Conservation (phyloP, 1,139 yeast species). For the Sugiyamaella xylanicola region DNA sequence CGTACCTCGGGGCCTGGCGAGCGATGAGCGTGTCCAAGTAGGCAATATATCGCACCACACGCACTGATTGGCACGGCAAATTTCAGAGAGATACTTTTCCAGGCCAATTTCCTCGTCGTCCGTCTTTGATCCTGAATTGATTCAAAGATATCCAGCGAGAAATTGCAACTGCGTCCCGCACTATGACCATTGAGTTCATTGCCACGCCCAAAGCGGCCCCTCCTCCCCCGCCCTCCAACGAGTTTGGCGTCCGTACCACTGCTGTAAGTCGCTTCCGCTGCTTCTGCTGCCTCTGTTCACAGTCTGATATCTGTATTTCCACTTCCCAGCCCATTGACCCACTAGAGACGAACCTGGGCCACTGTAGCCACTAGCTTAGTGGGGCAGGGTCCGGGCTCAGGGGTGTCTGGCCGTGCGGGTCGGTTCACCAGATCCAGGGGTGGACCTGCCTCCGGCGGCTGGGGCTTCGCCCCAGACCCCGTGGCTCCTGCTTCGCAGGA, state of each 20-base stretch:
- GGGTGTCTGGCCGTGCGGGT: no score
- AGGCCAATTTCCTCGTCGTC: background rate
- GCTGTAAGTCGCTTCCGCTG: constrained; percentile 45
- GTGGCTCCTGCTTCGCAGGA: background rate
- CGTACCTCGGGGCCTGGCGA: background rate
- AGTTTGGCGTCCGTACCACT: constrained; percentile 63
- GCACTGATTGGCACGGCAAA: background rate
- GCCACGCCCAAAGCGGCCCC: constrained; percentile 61
- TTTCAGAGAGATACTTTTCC: background rate
- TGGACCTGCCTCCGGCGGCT: background rate
- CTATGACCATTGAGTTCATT: constrained; percentile 47
- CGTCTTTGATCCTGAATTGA: background rate
- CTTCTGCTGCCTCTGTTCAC: no score
- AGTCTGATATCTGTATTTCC: no score
- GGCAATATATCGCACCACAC: no score
- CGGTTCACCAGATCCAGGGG: background rate
- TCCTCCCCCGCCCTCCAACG: constrained; percentile 53
- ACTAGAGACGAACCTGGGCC: no score
- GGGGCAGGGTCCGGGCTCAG: no score
- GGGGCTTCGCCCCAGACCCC: constrained; percentile 4
- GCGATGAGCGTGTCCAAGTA: no score
- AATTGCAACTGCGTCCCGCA: background rate
- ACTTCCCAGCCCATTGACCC: no score
- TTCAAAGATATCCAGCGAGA: background rate
- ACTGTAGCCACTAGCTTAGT: no score